Evolutionary conservation across 495 filamentous ascomycete species (phyloP).

Genomic region (Daldinia vernicosa): DNA sequence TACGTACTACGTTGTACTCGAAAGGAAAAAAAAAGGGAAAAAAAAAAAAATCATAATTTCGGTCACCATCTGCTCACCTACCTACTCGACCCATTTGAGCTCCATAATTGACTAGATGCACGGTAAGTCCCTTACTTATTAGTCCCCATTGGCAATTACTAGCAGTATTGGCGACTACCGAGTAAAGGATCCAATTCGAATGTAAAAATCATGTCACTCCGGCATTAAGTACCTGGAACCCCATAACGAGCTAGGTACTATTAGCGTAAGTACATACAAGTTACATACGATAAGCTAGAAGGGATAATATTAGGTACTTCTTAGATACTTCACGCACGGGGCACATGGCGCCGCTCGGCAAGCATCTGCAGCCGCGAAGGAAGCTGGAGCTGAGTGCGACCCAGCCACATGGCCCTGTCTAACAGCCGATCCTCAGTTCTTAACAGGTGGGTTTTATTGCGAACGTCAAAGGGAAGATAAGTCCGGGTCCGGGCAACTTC

Average conservation of each 20-base stretch:
- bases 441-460: conserved; percentile 37
- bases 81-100: conserved; percentile 20
- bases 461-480: conserved; percentile 28
- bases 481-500: background rate
- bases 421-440: conserved; percentile 41
- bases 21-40: background rate
- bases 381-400: conserved; percentile 44
- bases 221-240: conserved; percentile 9
- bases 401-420: conserved; percentile 44
- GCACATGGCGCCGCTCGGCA: conserved; percentile 40
- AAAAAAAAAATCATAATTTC: background rate
- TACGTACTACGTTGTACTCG: conserved; percentile 13
- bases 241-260: background rate
- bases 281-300: background rate
- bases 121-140: conserved; percentile 8
- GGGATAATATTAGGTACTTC: conserved; percentile 12
- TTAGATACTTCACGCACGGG: conserved; percentile 25
- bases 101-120: conserved; percentile 20
- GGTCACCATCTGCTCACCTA: conserved; percentile 13
- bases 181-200: conserved; percentile 6
- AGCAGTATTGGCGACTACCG: conserved; percentile 17
- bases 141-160: conserved; percentile 7
- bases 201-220: conserved; percentile 14
- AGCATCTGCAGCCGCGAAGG: conserved; percentile 44
- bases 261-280: background rate